Conservation (phyloP, 768 basidiomycete genomes). For the Serpula lacrymans region DNA sequence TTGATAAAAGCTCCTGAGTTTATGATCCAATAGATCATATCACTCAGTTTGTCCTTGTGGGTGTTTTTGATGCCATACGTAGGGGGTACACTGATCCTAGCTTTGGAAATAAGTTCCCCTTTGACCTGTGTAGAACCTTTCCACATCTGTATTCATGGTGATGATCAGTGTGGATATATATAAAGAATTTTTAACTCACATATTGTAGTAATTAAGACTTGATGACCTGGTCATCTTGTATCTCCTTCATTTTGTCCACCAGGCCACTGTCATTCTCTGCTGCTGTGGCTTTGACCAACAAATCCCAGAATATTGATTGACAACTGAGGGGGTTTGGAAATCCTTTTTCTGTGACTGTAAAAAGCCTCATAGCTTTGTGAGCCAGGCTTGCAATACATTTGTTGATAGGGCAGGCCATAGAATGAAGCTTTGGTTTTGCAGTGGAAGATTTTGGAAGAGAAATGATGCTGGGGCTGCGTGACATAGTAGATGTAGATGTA, state of each 20-base stretch:
- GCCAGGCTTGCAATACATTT: background rate
- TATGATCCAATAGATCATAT: no score
- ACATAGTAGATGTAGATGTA: no score
- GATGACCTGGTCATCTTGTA: background rate
- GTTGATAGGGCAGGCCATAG: background rate
- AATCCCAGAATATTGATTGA: background rate
- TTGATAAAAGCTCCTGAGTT: no score
- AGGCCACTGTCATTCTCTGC: background rate
- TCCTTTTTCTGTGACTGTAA: background rate
- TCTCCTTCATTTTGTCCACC: background rate
- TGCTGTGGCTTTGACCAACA: background rate
- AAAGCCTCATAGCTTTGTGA: background rate
- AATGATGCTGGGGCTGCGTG: constrained; percentile 1
- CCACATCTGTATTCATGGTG: background rate
- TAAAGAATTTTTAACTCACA: background rate
- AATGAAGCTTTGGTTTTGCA: background rate
- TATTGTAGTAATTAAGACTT: background rate
- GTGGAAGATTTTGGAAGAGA: background rate
- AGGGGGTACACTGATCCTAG: background rate
- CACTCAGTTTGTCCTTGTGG: background rate
- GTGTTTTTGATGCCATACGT: background rate
- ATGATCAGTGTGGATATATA: background rate
- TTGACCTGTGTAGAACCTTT: background rate
- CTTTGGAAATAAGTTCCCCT: background rate
- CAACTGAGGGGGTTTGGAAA: no score